Evolutionary conservation across 352 stramenopile species (phyloP), one percentile per base, ranked within the genome.

Genomic region (Phytophthora uliginosa): DNA sequence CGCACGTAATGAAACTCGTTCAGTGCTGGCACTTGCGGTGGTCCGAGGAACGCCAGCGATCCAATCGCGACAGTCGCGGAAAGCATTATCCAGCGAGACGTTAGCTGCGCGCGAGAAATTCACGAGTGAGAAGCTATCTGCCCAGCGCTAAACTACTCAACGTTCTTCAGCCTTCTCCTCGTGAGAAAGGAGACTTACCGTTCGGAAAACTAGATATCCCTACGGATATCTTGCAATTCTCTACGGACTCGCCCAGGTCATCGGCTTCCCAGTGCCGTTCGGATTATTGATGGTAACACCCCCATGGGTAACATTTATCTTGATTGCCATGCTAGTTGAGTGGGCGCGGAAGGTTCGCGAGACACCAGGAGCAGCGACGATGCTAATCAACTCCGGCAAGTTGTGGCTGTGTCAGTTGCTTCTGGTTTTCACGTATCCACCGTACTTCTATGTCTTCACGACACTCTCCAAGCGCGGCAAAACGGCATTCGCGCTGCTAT

Each of bases 381-480:
- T 22, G n/a, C 45, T 63, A 4, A 62, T 42, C 4, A 59, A 55
- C 34, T 63, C 54, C 34, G 53, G 59, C 48, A 64, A 66, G 7
- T 31, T 69, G 50, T 59, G 36, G 20, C 7, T 52, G 17, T 20
- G 26, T 53, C 42, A 74, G 10, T 28, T 61, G 17, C 22, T 48
- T 12, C 55, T 67, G 20, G 36, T 24, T 31, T 71, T 38, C 26
- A 60, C 73, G 47, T 82, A 82, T 54, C 60, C 75, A 15, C 6
- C 56, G 8, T 79, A 70, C 48, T 73, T 52, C 33, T 69, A 56
- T 53, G 34, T 54, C 6, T 82, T 82, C 48, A 57, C 54, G n/a
- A 66, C 10, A 9, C 58, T 82, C 4, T 60, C 56, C 3, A 33
- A 42, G 0, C n/a, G 28, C 0, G 33, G 24, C 3, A 63, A 82